Evolutionary conservation across 164 flowering plant species (phyloP).

Genomic region (Magnolia sinica): DNA sequence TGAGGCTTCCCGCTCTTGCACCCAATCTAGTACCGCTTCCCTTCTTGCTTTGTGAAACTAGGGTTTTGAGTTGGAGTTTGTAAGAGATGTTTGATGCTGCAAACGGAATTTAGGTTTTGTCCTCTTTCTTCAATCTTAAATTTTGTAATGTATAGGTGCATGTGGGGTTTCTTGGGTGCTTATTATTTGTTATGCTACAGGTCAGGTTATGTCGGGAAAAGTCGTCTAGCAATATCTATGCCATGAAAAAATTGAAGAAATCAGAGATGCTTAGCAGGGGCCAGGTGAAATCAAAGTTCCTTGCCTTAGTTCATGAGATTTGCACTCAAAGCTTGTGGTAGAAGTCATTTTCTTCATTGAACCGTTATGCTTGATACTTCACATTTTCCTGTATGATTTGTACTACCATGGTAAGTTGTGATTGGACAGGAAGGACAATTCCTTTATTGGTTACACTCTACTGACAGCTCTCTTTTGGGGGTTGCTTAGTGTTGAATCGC

Average conservation of each 20-base stretch:
- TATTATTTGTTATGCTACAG: conserved; percentile 37
- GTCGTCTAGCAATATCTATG: conserved; percentile 74
- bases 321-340: not conserved
- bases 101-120: not conserved
- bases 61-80: not conserved
- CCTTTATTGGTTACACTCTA: no score
- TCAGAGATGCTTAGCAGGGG: conserved; percentile 96
- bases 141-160: not conserved
- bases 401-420: no score
- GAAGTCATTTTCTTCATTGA: not conserved
- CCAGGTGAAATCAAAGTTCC: conserved; percentile 52
- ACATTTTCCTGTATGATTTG: no score
- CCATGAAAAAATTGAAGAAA: conserved; percentile 96
- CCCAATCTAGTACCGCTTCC: no score
- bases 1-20: not conserved
- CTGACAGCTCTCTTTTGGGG: not conserved
- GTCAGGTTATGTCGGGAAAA: conserved; percentile 82
- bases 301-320: not conserved
- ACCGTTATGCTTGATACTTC: no score
- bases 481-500: not conserved
- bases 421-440: no score
- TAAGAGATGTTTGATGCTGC: not conserved
- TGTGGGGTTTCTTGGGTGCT: conserved; percentile 3
- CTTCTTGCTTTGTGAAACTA: no score
- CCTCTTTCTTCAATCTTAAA: not conserved